Evolutionary conservation across 1,284 basidiomycete species (phyloP), one percentile per base, ranked within the genome.

Genomic region (Fomes fomentarius): DNA sequence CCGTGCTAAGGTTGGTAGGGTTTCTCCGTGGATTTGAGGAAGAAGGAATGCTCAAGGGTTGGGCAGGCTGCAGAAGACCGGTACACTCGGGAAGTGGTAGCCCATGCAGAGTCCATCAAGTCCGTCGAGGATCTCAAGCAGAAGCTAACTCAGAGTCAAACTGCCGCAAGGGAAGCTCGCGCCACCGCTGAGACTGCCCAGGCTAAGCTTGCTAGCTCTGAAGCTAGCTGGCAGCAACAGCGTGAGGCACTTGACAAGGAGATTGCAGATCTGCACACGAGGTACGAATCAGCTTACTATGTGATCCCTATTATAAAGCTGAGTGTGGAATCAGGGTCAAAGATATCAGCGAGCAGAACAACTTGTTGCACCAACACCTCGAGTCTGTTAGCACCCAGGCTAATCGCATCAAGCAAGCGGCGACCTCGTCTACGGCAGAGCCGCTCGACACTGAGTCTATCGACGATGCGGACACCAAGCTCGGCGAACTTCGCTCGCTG

Each of bases 341-440:
- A 63, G 93, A 93, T 63, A 77, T 96, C 17, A 76, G 79, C 2
- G 76, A 84, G 24, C 94, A 96, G 68, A 96, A 96, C 67, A 71
- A 78, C 8, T 76, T 91, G 15, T 80, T 96, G 10, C 93, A 94
- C 66, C 81, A 89, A 55, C 93, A 95, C 65, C 82, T 96, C 15
- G 93, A 96, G 63, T 84, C 84, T n/a, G 87, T 94, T 58, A 93
- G 83, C 62, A 81, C 84, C 0, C 92, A 94, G 66, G 92, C 92
- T 1, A 79, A 88, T 11, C 81, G 85, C 34, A 93, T 95, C 56
- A 83, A 85, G 53, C 80, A 85, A 62, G 85, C 85, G 9, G 83
- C 84, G 5, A 81, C 84, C 60, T 76, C 81, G 1, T 75, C 81
- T 3, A 64, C 76, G 1, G 61, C 71, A 11, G 60, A 72, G 9